Evolutionary conservation across 495 filamentous ascomycete species (phyloP).

Genomic region (Stereocaulon alpinum): DNA sequence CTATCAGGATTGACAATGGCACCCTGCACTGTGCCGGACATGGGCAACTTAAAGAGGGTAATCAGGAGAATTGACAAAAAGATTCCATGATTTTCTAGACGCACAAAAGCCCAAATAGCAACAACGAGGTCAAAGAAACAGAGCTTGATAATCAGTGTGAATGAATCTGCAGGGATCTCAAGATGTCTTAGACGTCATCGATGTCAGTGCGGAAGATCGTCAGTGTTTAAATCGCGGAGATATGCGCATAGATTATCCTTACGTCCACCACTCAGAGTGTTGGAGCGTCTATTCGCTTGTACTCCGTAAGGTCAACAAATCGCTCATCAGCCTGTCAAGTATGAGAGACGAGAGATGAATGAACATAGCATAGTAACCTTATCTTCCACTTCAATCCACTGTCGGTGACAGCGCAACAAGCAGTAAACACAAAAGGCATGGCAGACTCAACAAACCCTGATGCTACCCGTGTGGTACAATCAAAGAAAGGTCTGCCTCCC

Average conservation of each 20-base stretch:
- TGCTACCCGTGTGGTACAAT: slow-evolving; percentile 12
- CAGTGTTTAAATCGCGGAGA: neutral
- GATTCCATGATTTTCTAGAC: neutral
- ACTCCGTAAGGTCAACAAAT: neutral
- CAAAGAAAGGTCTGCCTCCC: slow-evolving; percentile 17
- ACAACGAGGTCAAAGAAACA: neutral
- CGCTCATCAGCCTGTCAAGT: neutral
- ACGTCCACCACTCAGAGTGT: neutral
- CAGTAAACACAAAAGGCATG: slow-evolving; percentile 5
- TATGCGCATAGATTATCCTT: neutral
- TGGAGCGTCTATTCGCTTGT: neutral
- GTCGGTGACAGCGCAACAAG: neutral
- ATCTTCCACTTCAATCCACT: neutral
- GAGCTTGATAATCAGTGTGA: neutral
- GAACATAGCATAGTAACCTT: neutral
- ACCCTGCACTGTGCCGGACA: slow-evolving; percentile 10
- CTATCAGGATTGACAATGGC: slow-evolving; percentile 18
- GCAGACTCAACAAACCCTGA: slow-evolving; percentile 11
- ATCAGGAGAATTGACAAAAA: neutral
- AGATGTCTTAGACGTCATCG: neutral
- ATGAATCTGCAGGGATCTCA: slow-evolving; percentile 1
- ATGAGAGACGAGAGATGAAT: neutral
- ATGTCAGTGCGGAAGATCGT: slow-evolving; percentile 1
- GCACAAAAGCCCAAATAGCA: neutral
- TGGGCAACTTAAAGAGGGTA: neutral